A percentile compares a stretch with the other conserved stretches of the same genome.
phyloP scores from a whole-genome alignment of 164 flowering plant genomes.

The Vitis labrusca region DNA sequence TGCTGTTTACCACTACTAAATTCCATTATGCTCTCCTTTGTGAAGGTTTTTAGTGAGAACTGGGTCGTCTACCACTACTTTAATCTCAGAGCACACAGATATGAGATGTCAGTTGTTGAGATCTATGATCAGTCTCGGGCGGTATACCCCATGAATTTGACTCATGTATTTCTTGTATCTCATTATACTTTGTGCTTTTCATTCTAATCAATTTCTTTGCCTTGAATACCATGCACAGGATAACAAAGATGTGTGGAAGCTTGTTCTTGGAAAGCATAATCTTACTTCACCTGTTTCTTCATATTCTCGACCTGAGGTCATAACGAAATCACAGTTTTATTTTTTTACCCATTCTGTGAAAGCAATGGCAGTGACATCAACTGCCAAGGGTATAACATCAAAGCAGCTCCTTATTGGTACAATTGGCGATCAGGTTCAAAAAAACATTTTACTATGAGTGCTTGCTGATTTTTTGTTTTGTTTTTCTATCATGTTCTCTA shows the following conservation, averaged over 20 bases:
- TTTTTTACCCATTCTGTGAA: slow-evolving; percentile 89
- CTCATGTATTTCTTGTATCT: slow-evolving; percentile 5
- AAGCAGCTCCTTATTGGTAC: slow-evolving; percentile 97
- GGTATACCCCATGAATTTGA: slow-evolving; percentile 36
- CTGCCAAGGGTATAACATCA: slow-evolving; percentile 96
- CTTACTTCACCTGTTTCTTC: slow-evolving; percentile 84
- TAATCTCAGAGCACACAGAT: slow-evolving; percentile 95
- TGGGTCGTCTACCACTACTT: slow-evolving; percentile 99
- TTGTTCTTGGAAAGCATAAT: slow-evolving; percentile 91
- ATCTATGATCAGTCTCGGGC: slow-evolving; percentile 98
- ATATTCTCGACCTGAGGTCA: slow-evolving; percentile 85
- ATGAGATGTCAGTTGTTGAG: slow-evolving; percentile 96
- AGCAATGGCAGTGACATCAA: slow-evolving; percentile 77
- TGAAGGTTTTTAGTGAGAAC: slow-evolving; percentile 90
- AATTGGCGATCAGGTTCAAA: slow-evolving; percentile 88
- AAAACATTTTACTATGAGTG: background rate
- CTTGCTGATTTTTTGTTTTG: slow-evolving; percentile 2
- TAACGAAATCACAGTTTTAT: slow-evolving; percentile 83
- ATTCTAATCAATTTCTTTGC: slow-evolving; percentile 1
- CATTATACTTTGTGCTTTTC: background rate
- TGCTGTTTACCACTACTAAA: too few species aligned
- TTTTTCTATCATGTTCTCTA: background rate
- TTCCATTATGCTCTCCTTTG: background rate
- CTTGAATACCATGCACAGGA: slow-evolving; percentile 52
- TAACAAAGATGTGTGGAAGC: slow-evolving; percentile 87